These are phyloP conservation scores for Huiozyma naganishii DNA, from an alignment of 805 yeast genomes.

Conservation along the genomic window DNA sequence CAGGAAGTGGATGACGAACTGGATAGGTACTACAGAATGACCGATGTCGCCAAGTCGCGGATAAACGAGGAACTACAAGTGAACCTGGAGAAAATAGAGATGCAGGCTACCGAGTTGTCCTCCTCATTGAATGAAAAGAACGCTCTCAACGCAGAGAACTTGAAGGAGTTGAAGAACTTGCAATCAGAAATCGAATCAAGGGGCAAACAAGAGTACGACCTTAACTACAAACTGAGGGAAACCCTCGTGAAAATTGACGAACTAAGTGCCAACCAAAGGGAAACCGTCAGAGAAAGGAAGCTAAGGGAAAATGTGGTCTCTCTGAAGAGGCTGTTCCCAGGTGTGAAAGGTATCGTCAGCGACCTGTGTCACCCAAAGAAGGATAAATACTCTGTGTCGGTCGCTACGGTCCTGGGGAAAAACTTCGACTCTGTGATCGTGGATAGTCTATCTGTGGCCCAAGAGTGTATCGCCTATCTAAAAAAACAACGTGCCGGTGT, in stretches of 20 bases:
- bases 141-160: conserved; percentile 11
- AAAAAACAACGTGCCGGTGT: conserved; percentile 79
- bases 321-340: conserved; percentile 66
- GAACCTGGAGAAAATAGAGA: conserved; percentile 24
- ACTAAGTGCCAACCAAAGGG: conserved; percentile 65
- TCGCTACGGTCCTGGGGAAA: conserved; percentile 67
- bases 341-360: conserved; percentile 71
- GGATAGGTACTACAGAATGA: conserved; percentile 28
- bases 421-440: conserved; percentile 78
- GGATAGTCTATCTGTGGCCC: conserved; percentile 56
- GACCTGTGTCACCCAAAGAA: conserved; percentile 74
- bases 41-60: conserved; percentile 28
- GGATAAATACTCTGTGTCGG: conserved; percentile 60
- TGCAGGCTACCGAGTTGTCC: conserved; percentile 24
- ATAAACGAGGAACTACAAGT: conserved; percentile 27
- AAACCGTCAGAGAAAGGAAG: conserved; percentile 55
- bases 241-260: conserved; percentile 55
- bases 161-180: conserved; percentile 29
- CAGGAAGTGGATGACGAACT: conserved; percentile 34
- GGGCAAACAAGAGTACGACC: conserved; percentile 41
- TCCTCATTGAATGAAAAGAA: conserved; percentile 32
- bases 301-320: conserved; percentile 63
- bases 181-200: conserved; percentile 32
- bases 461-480: conserved; percentile 65
- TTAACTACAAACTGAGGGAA: conserved; percentile 55